A percentile compares a stretch with the other conserved stretches of the same genome.
phyloP scores from a whole-genome alignment of 2,329 filamentous ascomycete genomes.

The Diaporthe sp. region DNA sequence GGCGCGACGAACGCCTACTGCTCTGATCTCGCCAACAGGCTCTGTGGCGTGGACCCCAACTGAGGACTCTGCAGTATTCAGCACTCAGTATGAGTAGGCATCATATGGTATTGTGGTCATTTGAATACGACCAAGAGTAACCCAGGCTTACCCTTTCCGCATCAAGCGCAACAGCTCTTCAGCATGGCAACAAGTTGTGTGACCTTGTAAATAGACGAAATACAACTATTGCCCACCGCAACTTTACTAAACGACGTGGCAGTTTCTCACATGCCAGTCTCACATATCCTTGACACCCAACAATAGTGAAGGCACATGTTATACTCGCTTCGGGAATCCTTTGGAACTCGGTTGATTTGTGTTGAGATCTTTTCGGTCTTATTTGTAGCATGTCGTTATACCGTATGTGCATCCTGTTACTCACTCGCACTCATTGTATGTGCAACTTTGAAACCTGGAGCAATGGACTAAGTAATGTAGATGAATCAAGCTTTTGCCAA shows the following conservation, averaged over 20 bases:
- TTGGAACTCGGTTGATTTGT: neutral
- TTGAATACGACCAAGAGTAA: neutral
- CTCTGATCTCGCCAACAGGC: neutral
- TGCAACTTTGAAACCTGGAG: neutral
- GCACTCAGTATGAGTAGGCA: neutral
- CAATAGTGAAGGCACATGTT: neutral
- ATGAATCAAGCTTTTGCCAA: constrained; percentile 31
- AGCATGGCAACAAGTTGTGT: neutral
- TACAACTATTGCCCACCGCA: neutral
- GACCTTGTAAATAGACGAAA: neutral
- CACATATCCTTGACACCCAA: neutral
- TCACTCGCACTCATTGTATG: neutral
- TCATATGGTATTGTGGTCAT: neutral
- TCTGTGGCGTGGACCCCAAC: neutral
- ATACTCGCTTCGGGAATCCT: neutral
- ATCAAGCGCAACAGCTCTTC: neutral
- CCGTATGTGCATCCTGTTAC: neutral
- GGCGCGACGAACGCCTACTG: neutral
- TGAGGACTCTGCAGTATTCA: neutral
- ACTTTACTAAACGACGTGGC: neutral
- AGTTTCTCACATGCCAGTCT: too few relatives aligned
- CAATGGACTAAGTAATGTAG: neutral
- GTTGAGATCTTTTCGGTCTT: neutral
- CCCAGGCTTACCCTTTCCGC: neutral
- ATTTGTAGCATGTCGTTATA: neutral